Conservation (phyloP, 306 rosid species). For the Castanopsis chinensis region DNA sequence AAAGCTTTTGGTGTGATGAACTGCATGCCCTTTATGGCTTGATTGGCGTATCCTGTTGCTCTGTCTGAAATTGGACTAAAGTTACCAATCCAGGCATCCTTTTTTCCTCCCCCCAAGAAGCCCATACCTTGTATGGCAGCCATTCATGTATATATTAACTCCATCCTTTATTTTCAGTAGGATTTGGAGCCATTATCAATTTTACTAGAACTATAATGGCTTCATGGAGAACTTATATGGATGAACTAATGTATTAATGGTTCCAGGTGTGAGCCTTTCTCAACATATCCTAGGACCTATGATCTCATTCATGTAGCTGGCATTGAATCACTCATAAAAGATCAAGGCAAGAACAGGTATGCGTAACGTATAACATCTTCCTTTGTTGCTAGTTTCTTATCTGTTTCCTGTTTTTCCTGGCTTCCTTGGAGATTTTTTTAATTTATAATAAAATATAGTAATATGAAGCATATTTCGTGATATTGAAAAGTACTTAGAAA, state of each 20-base stretch:
- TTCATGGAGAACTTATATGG: not conserved
- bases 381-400: not conserved
- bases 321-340: slow-evolving; percentile 77
- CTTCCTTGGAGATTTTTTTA: not conserved
- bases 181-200: not conserved
- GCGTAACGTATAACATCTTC: not conserved
- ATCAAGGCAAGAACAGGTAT: slow-evolving; percentile 74
- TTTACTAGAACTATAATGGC: slow-evolving; percentile 2
- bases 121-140: too few species aligned
- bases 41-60: too few species aligned
- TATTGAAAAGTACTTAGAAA: not conserved
- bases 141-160: too few species aligned
- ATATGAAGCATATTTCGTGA: not conserved
- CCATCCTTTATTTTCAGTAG: too few species aligned
- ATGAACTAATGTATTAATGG: slow-evolving; percentile 34
- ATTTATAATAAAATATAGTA: not conserved
- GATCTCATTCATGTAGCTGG: slow-evolving; percentile 79
- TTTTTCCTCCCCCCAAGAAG: too few species aligned
- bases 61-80: too few species aligned
- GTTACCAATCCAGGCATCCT: too few species aligned
- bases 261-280: slow-evolving; percentile 98
- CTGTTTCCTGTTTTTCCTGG: slow-evolving; percentile 14
- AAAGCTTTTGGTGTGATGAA: too few species aligned
- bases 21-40: too few species aligned
- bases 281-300: slow-evolving; percentile 92